Percentiles rank a stretch among this genome's conserved stretches.
Conservation (phyloP, 1,284 basidiomycete species). For the Microbotryum scabiosae region DNA sequence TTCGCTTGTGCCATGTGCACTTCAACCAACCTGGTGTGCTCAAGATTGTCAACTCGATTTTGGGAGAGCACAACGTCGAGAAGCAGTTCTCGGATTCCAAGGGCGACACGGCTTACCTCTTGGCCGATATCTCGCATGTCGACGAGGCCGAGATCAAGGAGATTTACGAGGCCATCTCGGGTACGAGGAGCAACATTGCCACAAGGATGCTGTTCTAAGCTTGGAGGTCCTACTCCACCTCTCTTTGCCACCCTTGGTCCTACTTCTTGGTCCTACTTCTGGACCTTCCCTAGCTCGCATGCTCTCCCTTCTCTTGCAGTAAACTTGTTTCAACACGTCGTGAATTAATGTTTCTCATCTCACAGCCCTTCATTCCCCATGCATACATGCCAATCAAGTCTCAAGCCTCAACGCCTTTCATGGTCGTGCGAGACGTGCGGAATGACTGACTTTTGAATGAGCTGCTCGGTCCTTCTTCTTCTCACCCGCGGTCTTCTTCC, state of each 20-base stretch:
- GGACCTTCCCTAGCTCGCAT: no score
- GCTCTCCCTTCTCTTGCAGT: not conserved
- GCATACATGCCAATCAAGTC: no score
- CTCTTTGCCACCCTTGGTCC: not conserved
- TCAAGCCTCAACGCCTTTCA: no score
- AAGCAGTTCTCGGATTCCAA: slow-evolving; percentile 91
- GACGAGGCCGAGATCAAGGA: slow-evolving; percentile 70
- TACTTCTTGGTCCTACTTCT: not conserved
- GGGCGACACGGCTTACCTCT: slow-evolving; percentile 86
- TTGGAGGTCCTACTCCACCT: not conserved
- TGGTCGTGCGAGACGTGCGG: no score
- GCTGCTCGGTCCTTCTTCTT: no score
- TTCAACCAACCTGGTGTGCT: slow-evolving; percentile 96
- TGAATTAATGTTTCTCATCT: no score
- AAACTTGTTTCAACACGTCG: no score
- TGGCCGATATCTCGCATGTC: slow-evolving; percentile 92
- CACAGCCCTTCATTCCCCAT: no score
- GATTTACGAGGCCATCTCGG: slow-evolving; percentile 65
- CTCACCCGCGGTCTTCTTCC: no score
- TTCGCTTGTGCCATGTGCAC: slow-evolving; percentile 94
- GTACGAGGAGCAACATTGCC: slow-evolving; percentile 64
- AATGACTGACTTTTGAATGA: no score
- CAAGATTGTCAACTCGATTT: slow-evolving; percentile 80
- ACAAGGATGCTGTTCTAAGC: slow-evolving; percentile 58
- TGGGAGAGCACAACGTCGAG: slow-evolving; percentile 95